Conservation (phyloP, 305 asterid genomes). For the Stenogyne calaminthoides region DNA sequence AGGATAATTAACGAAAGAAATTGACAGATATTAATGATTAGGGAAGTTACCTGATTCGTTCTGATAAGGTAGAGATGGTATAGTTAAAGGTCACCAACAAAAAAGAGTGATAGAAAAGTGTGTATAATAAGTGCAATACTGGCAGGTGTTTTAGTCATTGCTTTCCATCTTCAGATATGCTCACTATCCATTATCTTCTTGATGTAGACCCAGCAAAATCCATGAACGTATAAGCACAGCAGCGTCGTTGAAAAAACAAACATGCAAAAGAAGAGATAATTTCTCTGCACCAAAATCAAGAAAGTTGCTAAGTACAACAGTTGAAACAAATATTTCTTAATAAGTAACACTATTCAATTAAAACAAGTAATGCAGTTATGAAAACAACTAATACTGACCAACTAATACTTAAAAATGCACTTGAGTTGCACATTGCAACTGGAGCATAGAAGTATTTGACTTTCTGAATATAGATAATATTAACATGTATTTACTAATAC, state of each 20-base stretch:
- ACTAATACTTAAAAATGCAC: no score
- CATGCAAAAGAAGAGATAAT: conserved; percentile 91
- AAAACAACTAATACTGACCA: no score
- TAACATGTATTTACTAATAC: neutral
- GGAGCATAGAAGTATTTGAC: no score
- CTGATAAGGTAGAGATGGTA: conserved; percentile 82
- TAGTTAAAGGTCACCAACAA: conserved; percentile 80
- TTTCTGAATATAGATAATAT: neutral
- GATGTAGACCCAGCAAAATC: conserved; percentile 77
- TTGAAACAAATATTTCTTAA: neutral
- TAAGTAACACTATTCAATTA: no score
- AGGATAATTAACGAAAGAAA: neutral
- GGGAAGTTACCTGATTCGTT: conserved; percentile 66
- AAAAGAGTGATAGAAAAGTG: conserved; percentile 75
- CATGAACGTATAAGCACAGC: conserved; percentile 74
- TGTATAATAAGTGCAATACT: conserved; percentile 68
- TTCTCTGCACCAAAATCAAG: conserved; percentile 64
- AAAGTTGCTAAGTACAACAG: conserved; percentile 3
- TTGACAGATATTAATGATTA: neutral
- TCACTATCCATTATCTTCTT: conserved; percentile 64
- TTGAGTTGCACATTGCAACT: no score
- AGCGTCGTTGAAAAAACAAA: conserved; percentile 72
- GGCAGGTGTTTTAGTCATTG: conserved; percentile 71
- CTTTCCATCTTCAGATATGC: conserved; percentile 55
- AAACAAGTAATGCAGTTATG: no score